Conservation (phyloP, 2,329 filamentous ascomycete species). For the Calonectria crousiana region DNA sequence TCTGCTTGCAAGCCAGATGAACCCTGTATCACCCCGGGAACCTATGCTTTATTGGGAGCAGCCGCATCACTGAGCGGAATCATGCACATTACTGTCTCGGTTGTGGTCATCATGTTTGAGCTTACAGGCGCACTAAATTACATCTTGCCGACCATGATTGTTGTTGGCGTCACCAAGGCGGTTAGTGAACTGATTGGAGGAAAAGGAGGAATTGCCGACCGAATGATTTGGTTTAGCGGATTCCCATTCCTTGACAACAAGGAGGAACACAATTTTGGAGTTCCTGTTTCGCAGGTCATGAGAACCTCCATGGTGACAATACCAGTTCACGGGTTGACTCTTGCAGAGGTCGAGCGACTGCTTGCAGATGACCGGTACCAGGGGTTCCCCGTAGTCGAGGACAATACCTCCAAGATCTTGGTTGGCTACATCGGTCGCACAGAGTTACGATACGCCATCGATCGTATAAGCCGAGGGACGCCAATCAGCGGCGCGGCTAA, state of each 20-base stretch:
- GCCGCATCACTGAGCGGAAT: slow-evolving; percentile 93
- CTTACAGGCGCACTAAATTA: slow-evolving; percentile 97
- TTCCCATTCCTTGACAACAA: slow-evolving; percentile 98
- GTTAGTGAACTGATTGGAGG: slow-evolving; percentile 91
- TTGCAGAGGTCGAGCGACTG: slow-evolving; percentile 82
- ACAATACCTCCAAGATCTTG: slow-evolving; percentile 76
- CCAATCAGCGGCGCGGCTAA: slow-evolving; percentile 74
- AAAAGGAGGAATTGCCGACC: slow-evolving; percentile 96
- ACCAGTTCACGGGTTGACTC: slow-evolving; percentile 78
- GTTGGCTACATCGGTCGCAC: slow-evolving; percentile 94
- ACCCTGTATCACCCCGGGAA: slow-evolving; percentile 96
- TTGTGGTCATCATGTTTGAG: slow-evolving; percentile 99
- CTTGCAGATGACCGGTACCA: slow-evolving; percentile 86
- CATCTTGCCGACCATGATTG: slow-evolving; percentile 98
- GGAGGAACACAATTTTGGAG: slow-evolving; percentile 96
- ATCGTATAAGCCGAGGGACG: slow-evolving; percentile 80
- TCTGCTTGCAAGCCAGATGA: slow-evolving; percentile 89
- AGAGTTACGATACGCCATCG: slow-evolving; percentile 90
- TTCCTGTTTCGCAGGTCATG: slow-evolving; percentile 93
- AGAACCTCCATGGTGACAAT: slow-evolving; percentile 80
- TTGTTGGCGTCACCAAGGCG: slow-evolving; percentile 95
- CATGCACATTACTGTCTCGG: slow-evolving; percentile 97
- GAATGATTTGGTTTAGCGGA: slow-evolving; percentile 99
- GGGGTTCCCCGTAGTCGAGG: slow-evolving; percentile 92
- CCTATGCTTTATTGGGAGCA: slow-evolving; percentile 95